These are phyloP conservation scores for Tulasnella sp. DNA, from an alignment of 768 basidiomycete species.

Conservation along the genomic window DNA sequence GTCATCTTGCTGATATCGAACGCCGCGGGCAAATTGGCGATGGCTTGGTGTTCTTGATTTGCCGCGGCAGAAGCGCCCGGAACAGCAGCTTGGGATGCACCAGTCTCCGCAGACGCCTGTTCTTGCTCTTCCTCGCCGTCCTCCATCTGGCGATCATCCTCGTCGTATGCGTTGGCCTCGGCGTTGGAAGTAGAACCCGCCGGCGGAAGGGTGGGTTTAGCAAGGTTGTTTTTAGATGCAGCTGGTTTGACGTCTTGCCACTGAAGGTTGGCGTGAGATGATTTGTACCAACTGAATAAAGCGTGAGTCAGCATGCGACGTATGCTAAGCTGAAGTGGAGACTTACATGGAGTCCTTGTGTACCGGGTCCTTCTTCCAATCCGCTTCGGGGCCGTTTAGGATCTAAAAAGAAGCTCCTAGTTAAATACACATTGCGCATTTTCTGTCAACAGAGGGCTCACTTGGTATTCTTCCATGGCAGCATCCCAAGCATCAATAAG, in stretches of 20 bases:
- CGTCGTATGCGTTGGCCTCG: conserved; percentile 60
- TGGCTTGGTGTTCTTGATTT: no score
- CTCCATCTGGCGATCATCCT: conserved; percentile 29
- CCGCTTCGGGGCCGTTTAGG: conserved; percentile 62
- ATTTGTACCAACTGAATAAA: conserved; percentile 67
- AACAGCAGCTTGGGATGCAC: no score
- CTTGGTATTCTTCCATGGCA: conserved; percentile 75
- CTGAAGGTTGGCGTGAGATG: conserved; percentile 38
- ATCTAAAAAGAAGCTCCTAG: conserved; percentile 39
- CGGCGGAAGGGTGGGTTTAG: neutral
- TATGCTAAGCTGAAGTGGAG: conserved; percentile 20
- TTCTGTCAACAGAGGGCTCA: conserved; percentile 31
- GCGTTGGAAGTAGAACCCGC: conserved; percentile 36
- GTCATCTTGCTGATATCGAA: no score
- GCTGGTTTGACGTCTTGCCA: conserved; percentile 28
- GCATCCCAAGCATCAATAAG: conserved; percentile 81
- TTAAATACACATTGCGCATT: neutral
- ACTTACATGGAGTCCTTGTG: conserved; percentile 70
- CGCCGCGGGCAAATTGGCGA: no score
- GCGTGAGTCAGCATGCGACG: neutral
- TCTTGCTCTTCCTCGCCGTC: neutral
- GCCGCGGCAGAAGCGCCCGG: no score
- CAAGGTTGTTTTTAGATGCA: neutral
- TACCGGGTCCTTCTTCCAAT: conserved; percentile 66
- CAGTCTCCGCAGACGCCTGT: neutral